Conservation (phyloP, 257 asterid species). For the Mentha longifolia region DNA sequence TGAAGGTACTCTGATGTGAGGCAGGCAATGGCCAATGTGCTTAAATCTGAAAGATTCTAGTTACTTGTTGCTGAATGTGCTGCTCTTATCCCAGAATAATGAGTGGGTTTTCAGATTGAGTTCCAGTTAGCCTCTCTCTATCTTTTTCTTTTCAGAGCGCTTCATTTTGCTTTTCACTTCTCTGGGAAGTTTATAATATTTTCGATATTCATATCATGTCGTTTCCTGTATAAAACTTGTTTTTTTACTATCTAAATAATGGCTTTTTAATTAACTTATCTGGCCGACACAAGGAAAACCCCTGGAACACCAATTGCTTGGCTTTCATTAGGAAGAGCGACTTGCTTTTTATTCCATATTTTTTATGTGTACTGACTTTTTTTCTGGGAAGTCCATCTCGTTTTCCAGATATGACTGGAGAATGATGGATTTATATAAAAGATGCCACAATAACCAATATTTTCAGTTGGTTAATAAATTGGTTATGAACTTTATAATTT, state of each 20-base stretch:
- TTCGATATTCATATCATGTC: background rate
- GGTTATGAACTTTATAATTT: too few relatives aligned
- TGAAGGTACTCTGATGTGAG: background rate
- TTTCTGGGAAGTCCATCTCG: conserved; percentile 18
- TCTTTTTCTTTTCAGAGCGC: background rate
- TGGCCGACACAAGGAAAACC: background rate
- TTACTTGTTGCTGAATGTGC: background rate
- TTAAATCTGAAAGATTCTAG: background rate
- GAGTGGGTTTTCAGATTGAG: background rate
- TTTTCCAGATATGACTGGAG: background rate
- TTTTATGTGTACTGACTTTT: background rate
- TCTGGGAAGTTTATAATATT: conserved; percentile 5
- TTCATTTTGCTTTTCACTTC: background rate
- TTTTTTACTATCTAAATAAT: background rate
- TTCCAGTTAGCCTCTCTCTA: too few relatives aligned
- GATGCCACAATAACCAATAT: too few relatives aligned
- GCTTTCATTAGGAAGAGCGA: conserved; percentile 4
- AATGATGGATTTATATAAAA: too few relatives aligned
- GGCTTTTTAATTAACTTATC: background rate
- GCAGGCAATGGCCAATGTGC: background rate
- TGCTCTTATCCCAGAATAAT: conserved; percentile 2
- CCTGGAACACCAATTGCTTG: background rate
- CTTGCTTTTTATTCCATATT: conserved; percentile 9
- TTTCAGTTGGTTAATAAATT: too few relatives aligned
- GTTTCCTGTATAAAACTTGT: background rate